phyloP scores from a whole-genome alignment of 306 rosid genomes.

The Ziziphus jujuba region DNA sequence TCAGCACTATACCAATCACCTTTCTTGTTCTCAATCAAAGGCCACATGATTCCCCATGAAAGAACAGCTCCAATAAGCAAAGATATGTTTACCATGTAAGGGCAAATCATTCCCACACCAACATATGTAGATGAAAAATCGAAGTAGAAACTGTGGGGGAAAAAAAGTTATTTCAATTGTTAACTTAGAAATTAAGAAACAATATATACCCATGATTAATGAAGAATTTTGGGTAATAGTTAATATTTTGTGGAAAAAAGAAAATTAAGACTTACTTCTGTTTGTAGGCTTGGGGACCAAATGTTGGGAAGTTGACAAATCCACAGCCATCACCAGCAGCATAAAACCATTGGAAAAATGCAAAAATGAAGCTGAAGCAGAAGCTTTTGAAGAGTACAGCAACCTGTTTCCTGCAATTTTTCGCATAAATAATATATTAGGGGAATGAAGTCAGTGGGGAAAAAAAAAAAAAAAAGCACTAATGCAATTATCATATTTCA shows the following conservation, averaged over 20 bases:
- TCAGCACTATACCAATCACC: conserved; percentile 64
- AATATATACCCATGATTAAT: no score
- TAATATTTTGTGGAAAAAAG: neutral
- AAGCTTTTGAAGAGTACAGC: conserved; percentile 57
- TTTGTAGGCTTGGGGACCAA: conserved; percentile 59
- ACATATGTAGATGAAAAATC: conserved; percentile 73
- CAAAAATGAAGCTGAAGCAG: conserved; percentile 55
- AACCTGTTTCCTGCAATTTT: conserved; percentile 57
- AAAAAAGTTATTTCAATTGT: no score
- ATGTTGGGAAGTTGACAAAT: conserved; percentile 62
- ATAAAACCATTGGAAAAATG: conserved; percentile 71
- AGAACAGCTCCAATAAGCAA: conserved; percentile 63
- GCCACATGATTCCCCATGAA: conserved; percentile 81
- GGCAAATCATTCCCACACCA: conserved; percentile 80
- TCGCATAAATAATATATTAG: no score
- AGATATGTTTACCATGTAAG: conserved; percentile 56
- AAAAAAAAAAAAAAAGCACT: no score
- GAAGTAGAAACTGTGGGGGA: conserved; percentile 56
- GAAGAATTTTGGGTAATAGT: neutral
- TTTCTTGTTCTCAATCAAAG: conserved; percentile 53
- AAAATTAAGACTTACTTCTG: conserved; percentile 31
- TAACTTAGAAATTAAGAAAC: no score
- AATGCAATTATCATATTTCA: no score
- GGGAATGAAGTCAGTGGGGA: no score
- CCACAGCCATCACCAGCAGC: conserved; percentile 66